phyloP scores from a whole-genome alignment of 805 yeast genomes.

The Metahyphopichia silvanorum region DNA sequence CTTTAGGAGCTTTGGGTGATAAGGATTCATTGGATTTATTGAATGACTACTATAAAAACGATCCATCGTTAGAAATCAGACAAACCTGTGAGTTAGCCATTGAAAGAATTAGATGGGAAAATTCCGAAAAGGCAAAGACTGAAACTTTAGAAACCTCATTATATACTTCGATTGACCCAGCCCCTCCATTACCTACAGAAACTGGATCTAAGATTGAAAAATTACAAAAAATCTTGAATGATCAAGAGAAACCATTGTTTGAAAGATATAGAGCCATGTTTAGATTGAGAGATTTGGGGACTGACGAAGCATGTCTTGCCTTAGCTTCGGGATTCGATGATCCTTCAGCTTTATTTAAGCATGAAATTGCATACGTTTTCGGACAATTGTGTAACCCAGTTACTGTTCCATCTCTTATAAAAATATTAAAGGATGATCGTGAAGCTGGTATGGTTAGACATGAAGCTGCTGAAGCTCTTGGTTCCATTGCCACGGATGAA shows the following conservation, averaged over 20 bases:
- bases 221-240: constrained; percentile 66
- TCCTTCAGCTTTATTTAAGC: constrained; percentile 90
- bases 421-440: constrained; percentile 67
- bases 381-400: constrained; percentile 96
- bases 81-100: constrained; percentile 98
- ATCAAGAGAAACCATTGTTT: constrained; percentile 75
- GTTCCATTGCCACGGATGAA: constrained; percentile 94
- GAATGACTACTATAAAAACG: constrained; percentile 59
- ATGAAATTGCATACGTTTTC: constrained; percentile 96
- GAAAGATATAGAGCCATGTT: constrained; percentile 98
- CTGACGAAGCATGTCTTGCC: constrained; percentile 89
- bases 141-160: constrained; percentile 75
- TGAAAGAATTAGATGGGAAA: constrained; percentile 91
- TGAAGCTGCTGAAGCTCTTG: constrained; percentile 99
- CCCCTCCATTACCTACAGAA: constrained; percentile 86
- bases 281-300: constrained; percentile 90
- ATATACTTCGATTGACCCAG: constrained; percentile 92
- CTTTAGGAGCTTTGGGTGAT: constrained; percentile 94
- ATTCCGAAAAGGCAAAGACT: constrained; percentile 57
- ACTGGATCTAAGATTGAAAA: constrained; percentile 56
- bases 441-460: constrained; percentile 99
- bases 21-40: constrained; percentile 64
- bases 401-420: constrained; percentile 81
- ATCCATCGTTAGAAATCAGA: constrained; percentile 83
- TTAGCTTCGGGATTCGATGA: constrained; percentile 88